phyloP scores from a whole-genome alignment of 176 grass and related monocot genomes.

The Oryza glaberrima region DNA sequence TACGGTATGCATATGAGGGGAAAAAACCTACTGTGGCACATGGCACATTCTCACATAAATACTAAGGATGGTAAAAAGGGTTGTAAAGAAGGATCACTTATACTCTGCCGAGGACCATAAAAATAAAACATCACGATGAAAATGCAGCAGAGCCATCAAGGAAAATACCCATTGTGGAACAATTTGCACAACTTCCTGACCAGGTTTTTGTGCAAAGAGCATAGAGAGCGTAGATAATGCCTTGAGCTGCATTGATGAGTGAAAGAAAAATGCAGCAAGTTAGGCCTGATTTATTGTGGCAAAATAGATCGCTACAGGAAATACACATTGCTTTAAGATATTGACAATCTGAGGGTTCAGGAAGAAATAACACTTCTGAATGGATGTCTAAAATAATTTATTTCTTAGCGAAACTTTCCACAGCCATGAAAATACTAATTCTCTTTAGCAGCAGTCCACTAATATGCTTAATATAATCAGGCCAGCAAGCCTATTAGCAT shows the following conservation, averaged over 20 bases:
- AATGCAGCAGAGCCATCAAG: slow-evolving; percentile 16
- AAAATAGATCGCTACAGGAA: background rate
- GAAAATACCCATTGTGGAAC: slow-evolving; percentile 86
- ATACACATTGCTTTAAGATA: background rate
- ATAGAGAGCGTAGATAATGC: slow-evolving; percentile 60
- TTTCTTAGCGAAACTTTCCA: background rate
- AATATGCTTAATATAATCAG: background rate
- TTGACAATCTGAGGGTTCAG: background rate
- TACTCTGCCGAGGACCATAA: background rate
- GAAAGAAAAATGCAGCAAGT: slow-evolving; percentile 16
- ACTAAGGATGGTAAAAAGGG: background rate
- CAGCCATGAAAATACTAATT: background rate
- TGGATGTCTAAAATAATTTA: background rate
- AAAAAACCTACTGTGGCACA: background rate
- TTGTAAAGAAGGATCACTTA: background rate
- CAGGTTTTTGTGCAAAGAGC: slow-evolving; percentile 73
- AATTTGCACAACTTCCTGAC: slow-evolving; percentile 75
- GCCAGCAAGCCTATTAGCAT: background rate
- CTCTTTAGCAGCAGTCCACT: background rate
- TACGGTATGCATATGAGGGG: background rate
- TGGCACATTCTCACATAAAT: slow-evolving; percentile 25
- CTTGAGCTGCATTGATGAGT: slow-evolving; percentile 71
- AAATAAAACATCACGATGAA: background rate
- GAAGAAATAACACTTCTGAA: background rate
- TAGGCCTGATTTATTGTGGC: background rate